Evolutionary conservation across 1,284 basidiomycete genomes (phyloP).

Genomic region (Cutaneotrichosporon sp.): DNA sequence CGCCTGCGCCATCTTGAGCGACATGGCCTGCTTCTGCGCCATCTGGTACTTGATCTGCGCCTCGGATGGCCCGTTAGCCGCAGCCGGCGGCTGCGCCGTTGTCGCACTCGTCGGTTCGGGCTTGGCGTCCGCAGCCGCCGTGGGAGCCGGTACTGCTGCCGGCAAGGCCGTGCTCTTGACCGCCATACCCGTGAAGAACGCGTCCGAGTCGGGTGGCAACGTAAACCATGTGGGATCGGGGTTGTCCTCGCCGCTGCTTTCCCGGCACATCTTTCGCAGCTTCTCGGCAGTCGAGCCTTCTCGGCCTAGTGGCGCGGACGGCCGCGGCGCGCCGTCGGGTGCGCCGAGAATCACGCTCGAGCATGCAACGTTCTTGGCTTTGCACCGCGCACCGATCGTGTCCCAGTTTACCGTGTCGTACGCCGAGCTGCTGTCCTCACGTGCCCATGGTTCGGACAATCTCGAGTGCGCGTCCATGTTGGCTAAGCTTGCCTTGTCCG

Average conservation of each 20-base stretch:
- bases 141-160: not conserved
- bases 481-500: slow-evolving; percentile 15
- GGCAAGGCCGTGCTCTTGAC: slow-evolving; percentile 3
- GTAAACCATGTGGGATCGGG: slow-evolving; percentile 14
- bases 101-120: not conserved
- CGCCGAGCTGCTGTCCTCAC: slow-evolving; percentile 11
- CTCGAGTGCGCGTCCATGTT: slow-evolving; percentile 16
- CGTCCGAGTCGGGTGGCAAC: slow-evolving; percentile 11
- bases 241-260: slow-evolving; percentile 7
- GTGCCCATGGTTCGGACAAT: slow-evolving; percentile 8
- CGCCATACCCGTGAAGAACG: slow-evolving; percentile 12
- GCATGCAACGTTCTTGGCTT: slow-evolving; percentile 15
- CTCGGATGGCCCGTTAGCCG: slow-evolving; percentile 8
- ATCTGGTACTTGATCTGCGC: slow-evolving; percentile 22
- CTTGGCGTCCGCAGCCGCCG: not conserved
- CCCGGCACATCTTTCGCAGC: slow-evolving; percentile 20
- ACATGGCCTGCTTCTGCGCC: slow-evolving; percentile 20
- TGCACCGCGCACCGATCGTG: slow-evolving; percentile 18
- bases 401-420: slow-evolving; percentile 21
- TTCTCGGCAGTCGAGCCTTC: slow-evolving; percentile 17
- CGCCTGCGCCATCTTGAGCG: slow-evolving; percentile 18
- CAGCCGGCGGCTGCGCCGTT: not conserved
- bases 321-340: slow-evolving; percentile 1
- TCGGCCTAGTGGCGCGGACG: slow-evolving; percentile 3
- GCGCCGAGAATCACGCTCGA: slow-evolving; percentile 18